A percentile compares a stretch with the other conserved stretches of the same genome.
These are phyloP conservation scores for Laetiporus sulphureus DNA, from an alignment of 1,284 basidiomycete genomes.

Conservation along the genomic window DNA sequence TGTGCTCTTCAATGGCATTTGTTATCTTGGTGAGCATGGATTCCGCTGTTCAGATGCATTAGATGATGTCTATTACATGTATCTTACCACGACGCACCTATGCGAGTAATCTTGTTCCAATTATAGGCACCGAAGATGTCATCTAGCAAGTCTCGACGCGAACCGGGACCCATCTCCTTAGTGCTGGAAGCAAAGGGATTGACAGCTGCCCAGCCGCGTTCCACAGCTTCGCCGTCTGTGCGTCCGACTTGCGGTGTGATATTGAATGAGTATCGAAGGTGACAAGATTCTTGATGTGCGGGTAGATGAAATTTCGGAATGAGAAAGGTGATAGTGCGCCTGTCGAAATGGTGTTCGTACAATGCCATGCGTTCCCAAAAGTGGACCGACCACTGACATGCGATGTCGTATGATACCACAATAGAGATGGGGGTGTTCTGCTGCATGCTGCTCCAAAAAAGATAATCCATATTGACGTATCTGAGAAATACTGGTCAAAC, in stretches of 20 bases:
- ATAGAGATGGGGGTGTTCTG: not conserved
- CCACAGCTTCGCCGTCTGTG: slow-evolving; percentile 7
- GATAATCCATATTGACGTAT: slow-evolving; percentile 18
- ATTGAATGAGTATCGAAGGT: slow-evolving; percentile 5
- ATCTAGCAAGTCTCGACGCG: too few species aligned
- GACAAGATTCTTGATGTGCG: slow-evolving; percentile 4
- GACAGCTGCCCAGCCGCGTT: slow-evolving; percentile 2
- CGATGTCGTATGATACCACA: slow-evolving; percentile 13
- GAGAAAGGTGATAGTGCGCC: not conserved
- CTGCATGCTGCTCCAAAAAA: slow-evolving; percentile 8
- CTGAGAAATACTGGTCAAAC: slow-evolving; percentile 1
- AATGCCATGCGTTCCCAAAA: slow-evolving; percentile 5
- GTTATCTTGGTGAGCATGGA: too few species aligned
- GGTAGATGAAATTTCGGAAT: too few species aligned
- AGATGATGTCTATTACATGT: too few species aligned
- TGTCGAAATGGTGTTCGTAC: not conserved
- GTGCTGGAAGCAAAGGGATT: slow-evolving; percentile 6
- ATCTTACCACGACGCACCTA: too few species aligned
- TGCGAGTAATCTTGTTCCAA: slow-evolving; percentile 2
- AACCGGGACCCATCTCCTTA: slow-evolving; percentile 12
- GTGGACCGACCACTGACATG: too few species aligned
- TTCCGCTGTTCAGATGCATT: too few species aligned
- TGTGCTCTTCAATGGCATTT: too few species aligned
- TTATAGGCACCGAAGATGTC: slow-evolving; percentile 7
- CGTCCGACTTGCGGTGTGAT: slow-evolving; percentile 3